Evolutionary conservation across 1,284 basidiomycete genomes (phyloP), one percentile per base, ranked within the genome.

Genomic region (Rhodotorula sp.): DNA sequence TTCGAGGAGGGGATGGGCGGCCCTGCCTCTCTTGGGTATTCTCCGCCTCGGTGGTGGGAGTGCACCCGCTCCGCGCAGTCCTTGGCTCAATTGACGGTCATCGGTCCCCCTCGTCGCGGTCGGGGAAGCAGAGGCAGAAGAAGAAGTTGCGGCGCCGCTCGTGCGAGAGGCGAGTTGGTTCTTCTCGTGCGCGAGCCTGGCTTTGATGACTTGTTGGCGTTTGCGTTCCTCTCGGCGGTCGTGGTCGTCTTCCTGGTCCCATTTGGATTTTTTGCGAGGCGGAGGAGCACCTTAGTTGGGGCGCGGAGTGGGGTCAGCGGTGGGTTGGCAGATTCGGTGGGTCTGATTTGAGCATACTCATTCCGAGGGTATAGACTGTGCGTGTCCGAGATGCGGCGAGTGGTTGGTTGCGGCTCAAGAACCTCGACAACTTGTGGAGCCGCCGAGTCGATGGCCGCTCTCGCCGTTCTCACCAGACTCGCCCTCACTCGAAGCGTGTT

Each of bases 191-290:
- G 47, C 63, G 49, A 72, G 65, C 47, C 65, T 68, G 38, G 60
- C 62, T 5, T 56, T 59, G 18, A 66, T 63, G 10, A 62, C 65
- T 66, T 71, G 68, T 70, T 74, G 54, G 52, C 68, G 73, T 58
- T 73, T 68, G 60, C 60, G 69, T 38, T 69, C 68, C 26, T 64
- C 70, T 21, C 19, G 31, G 4, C 64, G 59, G 23, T 56, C 28
- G 26, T 72, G 73, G 18, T 76, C 70, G 8, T 73, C 71, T 23
- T 73, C 66, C 34, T 75, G 70, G 63, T 77, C 77, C 77, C 77
- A 78, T 45, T 74, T 73, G 7, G 69, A 72, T 50, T 73, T 75
- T 49, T 76, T 77, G 64, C 75, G 69, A 1, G 68, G 73, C 26
- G 76, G 74, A 15, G 50, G 50, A 5, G 56, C 56, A 34, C 56